Evolutionary conservation across 495 filamentous ascomycete genomes (phyloP).

Genomic region (Podospora pseudocomata): DNA sequence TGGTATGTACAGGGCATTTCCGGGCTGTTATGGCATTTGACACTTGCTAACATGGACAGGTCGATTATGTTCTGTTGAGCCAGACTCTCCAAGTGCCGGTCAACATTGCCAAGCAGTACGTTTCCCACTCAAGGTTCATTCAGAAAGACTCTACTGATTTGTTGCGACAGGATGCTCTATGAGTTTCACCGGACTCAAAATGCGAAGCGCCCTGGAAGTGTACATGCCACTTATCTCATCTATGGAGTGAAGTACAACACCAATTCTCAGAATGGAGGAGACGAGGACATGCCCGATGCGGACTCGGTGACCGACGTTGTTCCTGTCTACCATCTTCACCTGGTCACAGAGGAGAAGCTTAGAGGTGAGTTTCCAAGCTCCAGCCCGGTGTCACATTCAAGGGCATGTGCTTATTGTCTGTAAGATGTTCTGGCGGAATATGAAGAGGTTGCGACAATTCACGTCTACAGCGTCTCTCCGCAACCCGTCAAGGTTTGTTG

Average conservation of each 20-base stretch:
- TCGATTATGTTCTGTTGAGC: conserved; percentile 81
- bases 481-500: conserved; percentile 57
- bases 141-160: neutral
- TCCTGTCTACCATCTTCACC: conserved; percentile 56
- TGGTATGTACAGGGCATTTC: conserved; percentile 49
- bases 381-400: neutral
- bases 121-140: neutral
- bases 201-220: conserved; percentile 62
- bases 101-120: conserved; percentile 50
- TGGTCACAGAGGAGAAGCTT: conserved; percentile 77
- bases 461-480: conserved; percentile 82
- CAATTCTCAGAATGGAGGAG: conserved; percentile 39
- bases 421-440: conserved; percentile 67
- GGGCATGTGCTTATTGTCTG: conserved; percentile 14
- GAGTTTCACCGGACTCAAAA: conserved; percentile 83
- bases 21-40: too few species aligned
- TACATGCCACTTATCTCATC: conserved; percentile 87
- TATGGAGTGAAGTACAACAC: conserved; percentile 53
- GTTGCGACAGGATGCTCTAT: conserved; percentile 69
- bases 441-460: conserved; percentile 66
- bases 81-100: conserved; percentile 75
- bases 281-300: conserved; percentile 71
- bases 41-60: conserved; percentile 42
- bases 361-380: conserved; percentile 49
- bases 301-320: conserved; percentile 41